phyloP scores from a whole-genome alignment of 208 protist genomes.

The Acanthamoeba castellanii region DNA sequence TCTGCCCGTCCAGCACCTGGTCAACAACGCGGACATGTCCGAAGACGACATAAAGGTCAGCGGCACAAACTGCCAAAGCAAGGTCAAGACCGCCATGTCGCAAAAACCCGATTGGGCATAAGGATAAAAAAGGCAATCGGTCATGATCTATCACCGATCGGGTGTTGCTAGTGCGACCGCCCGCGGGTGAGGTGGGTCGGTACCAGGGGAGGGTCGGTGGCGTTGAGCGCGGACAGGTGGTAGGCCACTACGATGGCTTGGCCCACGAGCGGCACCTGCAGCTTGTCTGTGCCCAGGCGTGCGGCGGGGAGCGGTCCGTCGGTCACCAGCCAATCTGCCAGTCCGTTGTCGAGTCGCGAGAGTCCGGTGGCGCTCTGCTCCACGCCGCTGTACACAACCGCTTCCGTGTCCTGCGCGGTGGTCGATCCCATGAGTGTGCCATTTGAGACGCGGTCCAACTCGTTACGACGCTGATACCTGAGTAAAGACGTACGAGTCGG shows the following conservation, averaged over 20 bases:
- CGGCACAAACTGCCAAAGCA: neutral
- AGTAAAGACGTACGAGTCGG: neutral
- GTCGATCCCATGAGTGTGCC: neutral
- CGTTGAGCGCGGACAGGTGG: neutral
- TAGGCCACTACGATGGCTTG: neutral
- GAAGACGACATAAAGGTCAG: too few relatives aligned
- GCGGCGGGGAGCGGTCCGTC: neutral
- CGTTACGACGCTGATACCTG: neutral
- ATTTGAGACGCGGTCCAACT: neutral
- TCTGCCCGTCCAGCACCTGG: neutral
- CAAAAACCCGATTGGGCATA: neutral
- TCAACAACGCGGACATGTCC: neutral
- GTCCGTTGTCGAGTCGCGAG: neutral
- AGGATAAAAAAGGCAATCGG: neutral
- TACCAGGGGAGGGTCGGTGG: neutral
- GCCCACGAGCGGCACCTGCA: slow-evolving; percentile 5
- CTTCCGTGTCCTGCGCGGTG: neutral
- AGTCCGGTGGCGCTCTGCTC: neutral
- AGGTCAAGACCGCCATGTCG: neutral
- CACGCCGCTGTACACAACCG: neutral
- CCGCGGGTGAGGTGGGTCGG: neutral
- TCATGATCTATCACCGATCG: neutral
- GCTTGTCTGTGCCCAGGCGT: neutral
- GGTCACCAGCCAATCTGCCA: neutral
- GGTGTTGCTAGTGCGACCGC: neutral